These are phyloP conservation scores for Scenedesmus sp. DNA, from an alignment of 163 green algal species.

Conservation along the genomic window DNA sequence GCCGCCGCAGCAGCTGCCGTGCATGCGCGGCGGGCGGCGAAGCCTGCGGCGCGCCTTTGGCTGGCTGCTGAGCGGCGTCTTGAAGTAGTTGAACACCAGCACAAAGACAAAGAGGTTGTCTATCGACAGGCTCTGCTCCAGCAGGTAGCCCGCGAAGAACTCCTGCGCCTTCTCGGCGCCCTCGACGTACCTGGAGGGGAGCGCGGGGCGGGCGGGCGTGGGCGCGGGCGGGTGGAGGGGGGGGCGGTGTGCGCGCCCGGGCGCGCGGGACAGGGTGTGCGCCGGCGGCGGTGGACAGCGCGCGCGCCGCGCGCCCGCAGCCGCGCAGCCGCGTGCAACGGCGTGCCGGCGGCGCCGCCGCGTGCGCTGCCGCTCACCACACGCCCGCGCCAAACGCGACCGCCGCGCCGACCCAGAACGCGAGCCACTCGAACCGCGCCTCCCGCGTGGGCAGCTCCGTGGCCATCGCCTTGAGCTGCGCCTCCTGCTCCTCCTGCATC, in stretches of 20 bases:
- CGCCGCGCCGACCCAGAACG: slow-evolving; percentile 65
- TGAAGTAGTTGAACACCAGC: slow-evolving; percentile 98
- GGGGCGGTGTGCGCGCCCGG: too few relatives aligned
- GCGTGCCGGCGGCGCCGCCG: too few relatives aligned
- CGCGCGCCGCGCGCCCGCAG: too few relatives aligned
- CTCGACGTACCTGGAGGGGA: slow-evolving; percentile 45
- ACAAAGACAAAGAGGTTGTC: slow-evolving; percentile 99
- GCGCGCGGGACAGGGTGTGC: too few relatives aligned
- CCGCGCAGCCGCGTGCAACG: too few relatives aligned
- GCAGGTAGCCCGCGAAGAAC: slow-evolving; percentile 91
- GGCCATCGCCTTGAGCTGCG: slow-evolving; percentile 25
- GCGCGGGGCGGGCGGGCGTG: not conserved
- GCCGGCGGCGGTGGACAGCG: too few relatives aligned
- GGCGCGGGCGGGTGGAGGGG: too few relatives aligned
- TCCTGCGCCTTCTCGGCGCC: slow-evolving; percentile 61
- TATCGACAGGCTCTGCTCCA: slow-evolving; percentile 96
- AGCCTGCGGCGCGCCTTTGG: slow-evolving; percentile 61
- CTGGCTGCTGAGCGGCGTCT: slow-evolving; percentile 79
- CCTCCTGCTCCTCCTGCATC: slow-evolving; percentile 54
- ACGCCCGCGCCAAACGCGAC: slow-evolving; percentile 73
- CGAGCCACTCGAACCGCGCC: slow-evolving; percentile 61
- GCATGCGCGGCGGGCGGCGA: too few relatives aligned
- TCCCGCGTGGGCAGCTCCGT: slow-evolving; percentile 48
- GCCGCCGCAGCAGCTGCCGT: not conserved
- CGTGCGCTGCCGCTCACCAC: slow-evolving; percentile 49